A percentile compares a stretch with the other conserved stretches of the same genome.
phyloP scores from a whole-genome alignment of 176 grass and related monocot species.

The Aegilops longissima region DNA sequence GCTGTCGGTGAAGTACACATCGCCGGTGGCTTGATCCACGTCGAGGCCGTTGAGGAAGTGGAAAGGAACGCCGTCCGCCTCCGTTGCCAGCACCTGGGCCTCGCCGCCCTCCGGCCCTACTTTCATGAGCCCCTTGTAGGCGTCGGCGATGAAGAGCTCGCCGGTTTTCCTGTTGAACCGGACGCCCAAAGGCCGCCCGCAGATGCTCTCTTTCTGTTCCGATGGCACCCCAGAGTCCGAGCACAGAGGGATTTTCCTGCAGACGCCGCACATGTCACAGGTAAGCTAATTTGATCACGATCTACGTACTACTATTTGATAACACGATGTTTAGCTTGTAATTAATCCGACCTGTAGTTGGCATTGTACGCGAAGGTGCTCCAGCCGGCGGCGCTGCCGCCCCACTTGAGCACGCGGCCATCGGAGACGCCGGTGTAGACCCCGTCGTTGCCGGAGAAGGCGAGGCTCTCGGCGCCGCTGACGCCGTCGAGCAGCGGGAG shows the following conservation, averaged over 20 bases:
- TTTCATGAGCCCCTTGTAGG: conserved; percentile 47
- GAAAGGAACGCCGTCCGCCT: conserved; percentile 45
- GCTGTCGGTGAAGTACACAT: conserved; percentile 59
- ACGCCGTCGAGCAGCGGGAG: conserved; percentile 1
- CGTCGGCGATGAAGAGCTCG: conserved; percentile 58
- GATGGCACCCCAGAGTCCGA: background rate
- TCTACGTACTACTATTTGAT: background rate
- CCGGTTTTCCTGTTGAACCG: conserved; percentile 52
- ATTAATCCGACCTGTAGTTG: background rate
- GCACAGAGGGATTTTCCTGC: background rate
- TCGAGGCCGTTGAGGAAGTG: conserved; percentile 24
- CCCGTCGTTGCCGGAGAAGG: conserved; percentile 18
- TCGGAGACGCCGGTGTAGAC: conserved; percentile 59
- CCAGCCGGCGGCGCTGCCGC: conserved; percentile 33
- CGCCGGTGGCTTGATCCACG: conserved; percentile 43
- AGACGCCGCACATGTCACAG: background rate
- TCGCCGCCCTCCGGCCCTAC: conserved; percentile 35
- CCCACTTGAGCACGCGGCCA: conserved; percentile 54
- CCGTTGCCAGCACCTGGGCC: conserved; percentile 12
- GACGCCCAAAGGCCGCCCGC: conserved; percentile 46
- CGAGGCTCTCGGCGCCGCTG: conserved; percentile 56
- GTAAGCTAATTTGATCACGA: background rate
- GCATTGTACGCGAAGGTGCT: conserved; percentile 41
- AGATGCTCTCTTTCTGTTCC: conserved; percentile 38
- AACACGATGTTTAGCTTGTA: background rate